Evolutionary conservation across 2,329 filamentous ascomycete species (phyloP).

Genomic region (Calcarisporium arbuscula): DNA sequence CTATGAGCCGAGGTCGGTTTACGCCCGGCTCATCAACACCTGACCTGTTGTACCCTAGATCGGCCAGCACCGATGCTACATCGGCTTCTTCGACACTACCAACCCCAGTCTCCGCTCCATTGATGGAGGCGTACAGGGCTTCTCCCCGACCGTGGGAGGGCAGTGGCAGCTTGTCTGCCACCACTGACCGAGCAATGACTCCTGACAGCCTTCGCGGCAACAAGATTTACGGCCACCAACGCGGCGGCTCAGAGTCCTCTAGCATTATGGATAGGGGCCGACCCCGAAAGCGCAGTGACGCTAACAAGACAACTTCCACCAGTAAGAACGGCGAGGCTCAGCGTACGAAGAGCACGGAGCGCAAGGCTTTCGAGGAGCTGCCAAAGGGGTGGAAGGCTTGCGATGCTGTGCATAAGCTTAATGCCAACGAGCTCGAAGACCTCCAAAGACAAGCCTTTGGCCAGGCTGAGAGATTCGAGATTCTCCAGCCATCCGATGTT

Average conservation of each 20-base stretch:
- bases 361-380: slow-evolving; percentile 53
- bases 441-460: slow-evolving; percentile 56
- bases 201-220: too few relatives aligned
- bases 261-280: slow-evolving; percentile 57
- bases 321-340: slow-evolving; percentile 37
- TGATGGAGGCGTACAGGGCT: slow-evolving; percentile 29
- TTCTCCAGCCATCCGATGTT: slow-evolving; percentile 57
- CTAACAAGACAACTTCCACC: slow-evolving; percentile 29
- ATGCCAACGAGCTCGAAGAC: slow-evolving; percentile 39
- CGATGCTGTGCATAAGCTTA: slow-evolving; percentile 45
- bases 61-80: slow-evolving; percentile 30
- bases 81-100: slow-evolving; percentile 36
- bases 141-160: slow-evolving; percentile 42
- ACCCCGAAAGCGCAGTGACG: slow-evolving; percentile 47
- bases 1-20: slow-evolving; percentile 36
- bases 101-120: slow-evolving; percentile 44
- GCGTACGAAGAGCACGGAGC: slow-evolving; percentile 43
- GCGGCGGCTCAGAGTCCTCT: slow-evolving; percentile 50
- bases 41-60: slow-evolving; percentile 35
- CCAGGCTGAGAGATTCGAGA: slow-evolving; percentile 57
- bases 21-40: slow-evolving; percentile 27
- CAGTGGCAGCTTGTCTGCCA: background rate
- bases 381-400: slow-evolving; percentile 49
- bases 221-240: slow-evolving; percentile 33
- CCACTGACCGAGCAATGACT: slow-evolving; percentile 1